Evolutionary conservation across 2,329 filamentous ascomycete species (phyloP).

Genomic region (Graphilbum fragrans): DNA sequence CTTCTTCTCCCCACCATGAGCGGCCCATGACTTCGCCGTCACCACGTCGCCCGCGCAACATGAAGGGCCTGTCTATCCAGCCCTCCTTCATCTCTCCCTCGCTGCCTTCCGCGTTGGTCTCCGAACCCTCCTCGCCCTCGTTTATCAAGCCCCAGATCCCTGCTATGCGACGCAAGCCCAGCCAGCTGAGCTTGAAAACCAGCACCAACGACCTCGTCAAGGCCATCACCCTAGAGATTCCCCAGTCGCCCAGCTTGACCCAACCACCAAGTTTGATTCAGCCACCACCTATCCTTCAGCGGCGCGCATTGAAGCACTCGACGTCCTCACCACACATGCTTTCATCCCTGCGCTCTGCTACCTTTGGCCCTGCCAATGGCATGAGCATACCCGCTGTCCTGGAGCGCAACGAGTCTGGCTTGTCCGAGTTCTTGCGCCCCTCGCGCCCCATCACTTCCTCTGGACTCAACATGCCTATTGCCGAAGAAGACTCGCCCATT

Average conservation of each 20-base stretch:
- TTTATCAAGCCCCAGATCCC: slow-evolving; percentile 74
- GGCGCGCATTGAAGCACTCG: slow-evolving; percentile 53
- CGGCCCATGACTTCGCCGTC: slow-evolving; percentile 57
- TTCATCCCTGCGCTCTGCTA: slow-evolving; percentile 43
- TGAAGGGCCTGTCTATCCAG: slow-evolving; percentile 75
- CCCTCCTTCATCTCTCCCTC: slow-evolving; percentile 38
- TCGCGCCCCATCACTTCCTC: slow-evolving; percentile 25
- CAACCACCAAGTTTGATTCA: slow-evolving; percentile 19
- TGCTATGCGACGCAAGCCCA: slow-evolving; percentile 60
- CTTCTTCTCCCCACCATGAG: slow-evolving; percentile 24
- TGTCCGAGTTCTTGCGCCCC: slow-evolving; percentile 46
- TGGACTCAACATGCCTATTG: slow-evolving; percentile 30
- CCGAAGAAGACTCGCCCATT: slow-evolving; percentile 46
- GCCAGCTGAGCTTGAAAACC: slow-evolving; percentile 67
- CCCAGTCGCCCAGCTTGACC: slow-evolving; percentile 38
- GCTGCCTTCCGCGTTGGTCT: slow-evolving; percentile 33
- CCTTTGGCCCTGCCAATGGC: slow-evolving; percentile 47
- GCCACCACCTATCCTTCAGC: slow-evolving; percentile 43
- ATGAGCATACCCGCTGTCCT: slow-evolving; percentile 52
- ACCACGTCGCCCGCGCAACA: slow-evolving; percentile 63
- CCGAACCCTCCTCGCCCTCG: slow-evolving; percentile 59
- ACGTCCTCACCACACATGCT: slow-evolving; percentile 57
- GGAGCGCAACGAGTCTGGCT: slow-evolving; percentile 45
- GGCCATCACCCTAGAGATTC: slow-evolving; percentile 37
- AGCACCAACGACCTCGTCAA: slow-evolving; percentile 44